phyloP scores from a whole-genome alignment of 2,329 filamentous ascomycete species.

The Diaporthe citriasiana region DNA sequence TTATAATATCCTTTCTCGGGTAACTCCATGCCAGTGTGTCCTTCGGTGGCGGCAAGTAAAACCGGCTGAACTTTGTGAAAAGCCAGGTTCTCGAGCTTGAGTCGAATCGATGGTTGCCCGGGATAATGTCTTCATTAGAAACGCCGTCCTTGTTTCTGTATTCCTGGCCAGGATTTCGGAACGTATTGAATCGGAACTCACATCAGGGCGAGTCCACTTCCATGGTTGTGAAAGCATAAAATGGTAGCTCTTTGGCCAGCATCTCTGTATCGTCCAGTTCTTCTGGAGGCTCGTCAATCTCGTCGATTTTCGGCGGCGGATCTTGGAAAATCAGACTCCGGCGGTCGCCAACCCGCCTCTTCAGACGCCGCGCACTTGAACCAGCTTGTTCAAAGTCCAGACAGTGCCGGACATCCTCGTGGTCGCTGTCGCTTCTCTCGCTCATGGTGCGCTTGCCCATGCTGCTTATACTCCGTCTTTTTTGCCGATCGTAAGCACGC shows the following conservation, averaged over 20 bases:
- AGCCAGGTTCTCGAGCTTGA: background rate
- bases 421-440: conserved; percentile 65
- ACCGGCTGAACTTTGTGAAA: background rate
- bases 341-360: conserved; percentile 61
- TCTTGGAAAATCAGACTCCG: conserved; percentile 65
- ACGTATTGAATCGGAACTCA: background rate
- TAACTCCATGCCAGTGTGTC: background rate
- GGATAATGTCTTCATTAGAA: conserved; percentile 4
- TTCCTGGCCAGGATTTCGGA: background rate
- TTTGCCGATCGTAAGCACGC: conserved; percentile 59
- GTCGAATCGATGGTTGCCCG: conserved; percentile 28
- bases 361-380: conserved; percentile 63
- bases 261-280: conserved; percentile 56
- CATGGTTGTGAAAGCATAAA: conserved; percentile 67
- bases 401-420: conserved; percentile 56
- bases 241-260: conserved; percentile 65
- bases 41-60: background rate
- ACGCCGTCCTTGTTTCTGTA: conserved; percentile 16
- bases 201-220: conserved; percentile 60
- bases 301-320: conserved; percentile 65
- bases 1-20: background rate
- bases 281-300: conserved; percentile 67
- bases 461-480: conserved; percentile 65
- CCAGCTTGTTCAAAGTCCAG: conserved; percentile 58
- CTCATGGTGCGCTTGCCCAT: conserved; percentile 66